phyloP scores from a whole-genome alignment of 305 asterid genomes.

The Euphrasia arctica region DNA sequence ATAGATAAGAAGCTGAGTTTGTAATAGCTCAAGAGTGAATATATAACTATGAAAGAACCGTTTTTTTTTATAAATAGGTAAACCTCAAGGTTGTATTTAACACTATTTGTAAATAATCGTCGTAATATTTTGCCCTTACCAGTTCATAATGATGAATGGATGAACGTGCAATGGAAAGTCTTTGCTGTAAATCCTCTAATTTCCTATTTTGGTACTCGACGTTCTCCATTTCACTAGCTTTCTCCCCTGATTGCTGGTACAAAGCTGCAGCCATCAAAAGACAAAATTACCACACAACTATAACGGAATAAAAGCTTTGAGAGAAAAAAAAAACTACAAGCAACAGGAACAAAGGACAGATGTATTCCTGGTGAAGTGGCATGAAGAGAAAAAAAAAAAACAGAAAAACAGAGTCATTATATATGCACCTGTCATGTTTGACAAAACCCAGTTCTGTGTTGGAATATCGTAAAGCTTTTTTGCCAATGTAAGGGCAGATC shows the following conservation, averaged over 20 bases:
- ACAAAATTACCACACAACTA: constrained; percentile 9
- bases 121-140: constrained; percentile 36
- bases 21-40: not conserved
- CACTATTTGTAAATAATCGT: not conserved
- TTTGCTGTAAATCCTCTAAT: constrained; percentile 79
- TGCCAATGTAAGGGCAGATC: constrained; percentile 91
- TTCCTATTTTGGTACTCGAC: constrained; percentile 62
- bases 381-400: not conserved
- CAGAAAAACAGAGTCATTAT: not conserved
- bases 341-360: not conserved
- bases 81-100: not conserved
- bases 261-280: constrained; percentile 47
- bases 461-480: constrained; percentile 90
- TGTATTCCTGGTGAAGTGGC: constrained; percentile 9
- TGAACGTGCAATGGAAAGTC: constrained; percentile 57
- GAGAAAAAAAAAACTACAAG: constrained; percentile 15
- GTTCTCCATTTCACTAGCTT: constrained; percentile 71
- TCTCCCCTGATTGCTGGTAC: constrained; percentile 87
- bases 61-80: not conserved
- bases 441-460: constrained; percentile 91
- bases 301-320: constrained; percentile 1
- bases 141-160: constrained; percentile 72
- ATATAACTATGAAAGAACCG: not conserved
- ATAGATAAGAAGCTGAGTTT: not conserved
- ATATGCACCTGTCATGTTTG: constrained; percentile 70